Percentiles rank a stretch among this genome's conserved stretches.
These are phyloP conservation scores for Nicotiana otophora DNA, from an alignment of 257 asterid species.

Conservation along the genomic window DNA sequence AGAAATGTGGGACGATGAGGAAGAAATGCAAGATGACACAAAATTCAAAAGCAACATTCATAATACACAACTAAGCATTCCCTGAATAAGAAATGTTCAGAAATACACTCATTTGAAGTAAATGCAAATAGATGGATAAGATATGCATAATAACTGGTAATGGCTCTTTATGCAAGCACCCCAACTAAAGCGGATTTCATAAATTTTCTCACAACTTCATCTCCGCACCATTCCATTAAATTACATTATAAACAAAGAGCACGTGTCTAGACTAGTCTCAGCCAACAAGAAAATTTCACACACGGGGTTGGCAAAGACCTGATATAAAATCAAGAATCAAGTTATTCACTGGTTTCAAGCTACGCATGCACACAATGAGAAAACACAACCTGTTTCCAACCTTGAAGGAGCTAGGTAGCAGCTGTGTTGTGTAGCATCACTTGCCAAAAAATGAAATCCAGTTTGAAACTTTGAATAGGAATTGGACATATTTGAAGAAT, in stretches of 20 bases:
- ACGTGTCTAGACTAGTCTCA: neutral
- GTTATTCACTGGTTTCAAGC: conserved; percentile 2
- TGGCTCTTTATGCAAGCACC: neutral
- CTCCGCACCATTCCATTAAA: neutral
- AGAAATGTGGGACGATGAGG: neutral
- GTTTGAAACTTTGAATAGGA: neutral
- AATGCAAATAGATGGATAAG: neutral
- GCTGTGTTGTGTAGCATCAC: neutral
- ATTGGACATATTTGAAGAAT: neutral
- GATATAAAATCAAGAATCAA: neutral
- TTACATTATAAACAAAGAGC: neutral
- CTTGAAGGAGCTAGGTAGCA: neutral
- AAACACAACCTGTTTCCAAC: neutral
- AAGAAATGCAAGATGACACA: conserved; percentile 1
- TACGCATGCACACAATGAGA: neutral
- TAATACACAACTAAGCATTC: neutral
- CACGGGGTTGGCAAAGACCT: neutral
- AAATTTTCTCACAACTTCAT: neutral
- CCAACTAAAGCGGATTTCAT: neutral
- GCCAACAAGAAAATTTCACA: neutral
- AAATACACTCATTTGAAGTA: neutral
- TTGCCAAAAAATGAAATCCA: neutral
- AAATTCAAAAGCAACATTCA: neutral
- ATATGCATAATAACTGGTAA: neutral
- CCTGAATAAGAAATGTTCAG: neutral